These are phyloP conservation scores for Calonectria pseudoreteaudii DNA, from an alignment of 2,329 filamentous ascomycete species.

Conservation along the genomic window DNA sequence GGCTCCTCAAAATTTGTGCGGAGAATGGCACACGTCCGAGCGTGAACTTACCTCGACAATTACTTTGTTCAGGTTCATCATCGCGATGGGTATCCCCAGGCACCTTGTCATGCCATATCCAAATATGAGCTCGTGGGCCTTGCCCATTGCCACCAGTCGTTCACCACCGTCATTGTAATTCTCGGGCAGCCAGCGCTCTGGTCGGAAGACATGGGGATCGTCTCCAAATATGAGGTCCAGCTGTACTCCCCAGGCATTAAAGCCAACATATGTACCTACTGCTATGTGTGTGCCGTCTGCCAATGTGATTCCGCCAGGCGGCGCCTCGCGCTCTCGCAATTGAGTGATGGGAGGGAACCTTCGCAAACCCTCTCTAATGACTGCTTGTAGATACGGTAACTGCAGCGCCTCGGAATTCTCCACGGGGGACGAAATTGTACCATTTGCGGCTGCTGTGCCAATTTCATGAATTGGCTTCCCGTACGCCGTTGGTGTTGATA, in stretches of 20 bases:
- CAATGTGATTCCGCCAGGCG: not conserved
- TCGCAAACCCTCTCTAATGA: not conserved
- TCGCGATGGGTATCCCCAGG: not conserved
- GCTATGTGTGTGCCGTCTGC: not conserved
- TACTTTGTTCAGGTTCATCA: not conserved
- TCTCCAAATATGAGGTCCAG: not conserved
- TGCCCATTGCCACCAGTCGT: not conserved
- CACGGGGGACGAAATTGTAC: not conserved
- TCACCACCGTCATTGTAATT: not conserved
- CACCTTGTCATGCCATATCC: not conserved
- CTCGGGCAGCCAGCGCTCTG: not conserved
- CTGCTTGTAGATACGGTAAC: not conserved
- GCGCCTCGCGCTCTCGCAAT: not conserved
- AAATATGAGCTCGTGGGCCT: not conserved
- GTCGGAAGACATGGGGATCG: not conserved
- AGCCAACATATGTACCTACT: not conserved
- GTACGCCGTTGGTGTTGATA: not conserved
- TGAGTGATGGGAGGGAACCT: not conserved
- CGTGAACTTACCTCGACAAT: not conserved
- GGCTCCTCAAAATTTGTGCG: not conserved
- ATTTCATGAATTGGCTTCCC: not conserved
- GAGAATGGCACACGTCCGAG: not conserved
- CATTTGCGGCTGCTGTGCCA: not conserved
- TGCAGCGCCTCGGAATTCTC: not conserved
- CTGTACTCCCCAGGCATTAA: not conserved